Percentiles rank a stretch among this genome's conserved stretches.
phyloP scores from a whole-genome alignment of 2,329 filamentous ascomycete genomes.

The Penicillium sp. region DNA sequence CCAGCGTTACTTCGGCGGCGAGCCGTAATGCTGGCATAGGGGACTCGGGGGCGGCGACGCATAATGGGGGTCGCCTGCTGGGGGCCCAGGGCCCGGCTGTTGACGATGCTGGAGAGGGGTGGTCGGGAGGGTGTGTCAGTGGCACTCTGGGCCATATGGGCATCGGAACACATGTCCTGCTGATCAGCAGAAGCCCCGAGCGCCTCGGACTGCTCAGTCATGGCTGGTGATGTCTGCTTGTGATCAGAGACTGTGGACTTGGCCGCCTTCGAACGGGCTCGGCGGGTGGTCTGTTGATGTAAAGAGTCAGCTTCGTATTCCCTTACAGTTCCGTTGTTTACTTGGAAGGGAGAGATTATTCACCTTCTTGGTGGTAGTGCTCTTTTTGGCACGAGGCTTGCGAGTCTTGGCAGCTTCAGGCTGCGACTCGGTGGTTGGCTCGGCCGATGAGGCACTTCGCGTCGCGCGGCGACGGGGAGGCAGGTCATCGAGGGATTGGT shows the following conservation, averaged over 20 bases:
- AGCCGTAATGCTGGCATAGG: constrained; percentile 32
- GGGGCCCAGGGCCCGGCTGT: neutral
- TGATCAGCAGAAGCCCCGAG: neutral
- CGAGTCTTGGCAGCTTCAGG: constrained; percentile 5
- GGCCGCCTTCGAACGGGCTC: neutral
- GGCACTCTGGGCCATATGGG: neutral
- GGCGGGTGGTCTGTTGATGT: neutral
- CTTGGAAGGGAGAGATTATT: neutral
- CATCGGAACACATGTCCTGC: neutral
- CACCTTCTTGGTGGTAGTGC: constrained; percentile 5
- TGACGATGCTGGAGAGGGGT: neutral
- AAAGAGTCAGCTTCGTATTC: neutral
- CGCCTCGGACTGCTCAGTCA: neutral
- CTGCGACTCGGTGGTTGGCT: neutral
- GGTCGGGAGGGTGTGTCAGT: neutral
- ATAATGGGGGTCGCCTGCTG: constrained; percentile 10
- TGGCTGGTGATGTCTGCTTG: neutral
- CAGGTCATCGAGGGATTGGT: constrained; percentile 31
- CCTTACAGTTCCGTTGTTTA: neutral
- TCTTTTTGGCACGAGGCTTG: constrained; percentile 8
- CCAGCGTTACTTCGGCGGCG: constrained; percentile 31
- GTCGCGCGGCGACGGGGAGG: constrained; percentile 18
- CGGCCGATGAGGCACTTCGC: constrained; percentile 16
- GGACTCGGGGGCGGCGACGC: constrained; percentile 15
- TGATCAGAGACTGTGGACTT: neutral